A percentile compares a stretch with the other conserved stretches of the same genome.
Evolutionary conservation across 441 rosid genomes (phyloP).

Genomic region (Pelargonium cotyledonis): DNA sequence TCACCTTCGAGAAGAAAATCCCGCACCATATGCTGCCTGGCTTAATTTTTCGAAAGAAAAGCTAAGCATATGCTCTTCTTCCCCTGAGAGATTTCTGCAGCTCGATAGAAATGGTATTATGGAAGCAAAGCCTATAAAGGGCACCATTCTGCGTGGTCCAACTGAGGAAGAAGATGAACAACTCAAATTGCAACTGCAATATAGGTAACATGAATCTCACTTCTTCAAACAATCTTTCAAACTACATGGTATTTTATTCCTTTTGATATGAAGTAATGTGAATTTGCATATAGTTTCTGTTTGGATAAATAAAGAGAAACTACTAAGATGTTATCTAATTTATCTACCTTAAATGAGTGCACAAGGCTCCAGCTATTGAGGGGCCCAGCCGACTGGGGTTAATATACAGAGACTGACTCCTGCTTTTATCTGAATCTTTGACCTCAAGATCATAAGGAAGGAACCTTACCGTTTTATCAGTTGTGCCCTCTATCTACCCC

Average conservation of each 20-base stretch:
- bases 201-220: conserved; percentile 45
- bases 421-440: no score
- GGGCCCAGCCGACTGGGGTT: no score
- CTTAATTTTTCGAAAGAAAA: conserved; percentile 71
- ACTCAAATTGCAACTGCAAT: conserved; percentile 57
- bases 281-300: background rate
- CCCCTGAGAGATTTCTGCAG: conserved; percentile 88
- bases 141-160: conserved; percentile 78
- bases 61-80: conserved; percentile 71
- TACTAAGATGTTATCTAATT: background rate
- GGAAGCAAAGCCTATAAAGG: conserved; percentile 91
- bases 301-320: background rate
- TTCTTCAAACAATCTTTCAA: background rate
- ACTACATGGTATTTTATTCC: background rate
- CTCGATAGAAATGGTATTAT: conserved; percentile 59
- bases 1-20: conserved; percentile 75
- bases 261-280: background rate
- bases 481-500: no score
- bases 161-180: conserved; percentile 61
- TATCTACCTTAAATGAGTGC: no score
- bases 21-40: conserved; percentile 95
- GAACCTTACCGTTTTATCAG: no score
- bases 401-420: no score
- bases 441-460: no score
- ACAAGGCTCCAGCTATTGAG: no score